phyloP scores from a whole-genome alignment of 2,329 filamentous ascomycete species.

The Colletotrichum gigasporum region DNA sequence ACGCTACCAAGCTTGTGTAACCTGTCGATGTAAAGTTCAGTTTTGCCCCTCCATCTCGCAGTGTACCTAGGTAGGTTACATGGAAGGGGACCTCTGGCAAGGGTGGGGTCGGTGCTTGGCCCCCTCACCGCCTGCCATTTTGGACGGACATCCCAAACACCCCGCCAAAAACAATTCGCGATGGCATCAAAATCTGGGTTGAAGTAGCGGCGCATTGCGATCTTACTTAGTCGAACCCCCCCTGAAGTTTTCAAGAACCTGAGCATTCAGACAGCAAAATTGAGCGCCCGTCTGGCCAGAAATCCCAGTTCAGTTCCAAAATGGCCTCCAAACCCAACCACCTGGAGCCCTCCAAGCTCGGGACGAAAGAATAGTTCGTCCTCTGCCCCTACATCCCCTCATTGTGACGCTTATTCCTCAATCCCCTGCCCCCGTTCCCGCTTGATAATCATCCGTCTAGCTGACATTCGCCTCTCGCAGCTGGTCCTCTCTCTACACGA shows the following conservation, averaged over 20 bases:
- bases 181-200: slow-evolving; percentile 19
- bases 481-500: slow-evolving; percentile 80
- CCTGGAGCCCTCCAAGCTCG: slow-evolving; percentile 81
- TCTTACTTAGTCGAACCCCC: neutral
- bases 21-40: no score
- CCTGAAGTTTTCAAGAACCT: neutral
- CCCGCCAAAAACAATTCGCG: slow-evolving; percentile 24
- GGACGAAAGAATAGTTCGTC: slow-evolving; percentile 89
- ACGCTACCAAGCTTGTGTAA: no score
- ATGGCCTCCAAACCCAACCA: slow-evolving; percentile 62
- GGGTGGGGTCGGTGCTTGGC: neutral
- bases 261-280: no score
- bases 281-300: no score
- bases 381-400: slow-evolving; percentile 5
- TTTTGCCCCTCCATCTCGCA: neutral
- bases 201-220: neutral
- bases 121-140: slow-evolving; percentile 12
- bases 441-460: no score
- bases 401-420: no score
- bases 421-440: slow-evolving; percentile 5
- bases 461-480: slow-evolving; percentile 57
- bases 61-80: neutral
- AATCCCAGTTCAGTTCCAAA: neutral
- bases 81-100: neutral
- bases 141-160: neutral